phyloP scores from a whole-genome alignment of 2,329 filamentous ascomycete genomes.

The Curvularia spicifera region DNA sequence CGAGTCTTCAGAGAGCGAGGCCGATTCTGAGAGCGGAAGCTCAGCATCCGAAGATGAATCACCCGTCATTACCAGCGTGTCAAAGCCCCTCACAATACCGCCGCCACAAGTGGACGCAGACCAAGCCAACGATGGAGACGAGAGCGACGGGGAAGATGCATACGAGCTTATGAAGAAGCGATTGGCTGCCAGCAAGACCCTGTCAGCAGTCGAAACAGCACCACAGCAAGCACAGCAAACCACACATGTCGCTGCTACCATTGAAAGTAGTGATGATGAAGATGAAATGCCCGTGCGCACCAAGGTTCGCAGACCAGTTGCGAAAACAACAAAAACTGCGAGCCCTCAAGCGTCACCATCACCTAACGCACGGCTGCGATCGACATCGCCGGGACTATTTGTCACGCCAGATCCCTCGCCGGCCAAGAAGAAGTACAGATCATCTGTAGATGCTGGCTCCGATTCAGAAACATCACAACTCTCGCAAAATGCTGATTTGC shows the following conservation, averaged over 20 bases:
- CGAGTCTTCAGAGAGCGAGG: slow-evolving; percentile 50
- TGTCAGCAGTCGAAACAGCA: slow-evolving; percentile 5
- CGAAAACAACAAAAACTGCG: slow-evolving; percentile 18
- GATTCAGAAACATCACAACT: slow-evolving; percentile 55
- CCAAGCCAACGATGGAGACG: slow-evolving; percentile 30
- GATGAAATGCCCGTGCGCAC: slow-evolving; percentile 38
- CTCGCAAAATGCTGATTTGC: slow-evolving; percentile 66
- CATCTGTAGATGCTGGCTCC: slow-evolving; percentile 38
- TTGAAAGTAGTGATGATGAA: slow-evolving; percentile 36
- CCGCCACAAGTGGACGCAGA: slow-evolving; percentile 1
- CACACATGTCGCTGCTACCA: slow-evolving; percentile 10
- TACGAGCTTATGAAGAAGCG: slow-evolving; percentile 57
- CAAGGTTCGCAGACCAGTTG: slow-evolving; percentile 21
- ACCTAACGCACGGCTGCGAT: slow-evolving; percentile 36
- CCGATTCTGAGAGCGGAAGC: slow-evolving; percentile 46
- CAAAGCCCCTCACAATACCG: slow-evolving; percentile 11
- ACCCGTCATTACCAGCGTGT: slow-evolving; percentile 47
- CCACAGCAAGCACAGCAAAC: slow-evolving; percentile 16
- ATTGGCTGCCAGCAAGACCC: slow-evolving; percentile 45
- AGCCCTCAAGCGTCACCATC: slow-evolving; percentile 28
- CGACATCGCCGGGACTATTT: slow-evolving; percentile 62
- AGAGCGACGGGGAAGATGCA: slow-evolving; percentile 48
- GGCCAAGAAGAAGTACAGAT: slow-evolving; percentile 39
- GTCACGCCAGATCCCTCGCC: slow-evolving; percentile 57
- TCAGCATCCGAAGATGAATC: slow-evolving; percentile 30